These are phyloP conservation scores for Gamsiella multidivaricata DNA, from an alignment of 192 early-diverging fungal species.

Conservation along the genomic window DNA sequence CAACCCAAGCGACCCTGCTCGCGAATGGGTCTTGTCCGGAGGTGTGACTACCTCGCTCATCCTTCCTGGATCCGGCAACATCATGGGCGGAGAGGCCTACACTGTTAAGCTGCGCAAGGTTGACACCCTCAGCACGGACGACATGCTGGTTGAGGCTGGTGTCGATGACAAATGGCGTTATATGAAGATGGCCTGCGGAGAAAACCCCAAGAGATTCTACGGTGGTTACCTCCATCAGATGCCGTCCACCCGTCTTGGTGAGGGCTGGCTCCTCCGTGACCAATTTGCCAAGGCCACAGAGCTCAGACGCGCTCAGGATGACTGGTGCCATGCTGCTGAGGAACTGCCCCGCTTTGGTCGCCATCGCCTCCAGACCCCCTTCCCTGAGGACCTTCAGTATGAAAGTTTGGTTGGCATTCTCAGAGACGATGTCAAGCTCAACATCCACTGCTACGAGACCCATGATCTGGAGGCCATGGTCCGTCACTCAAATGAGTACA, in stretches of 20 bases:
- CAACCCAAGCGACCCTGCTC: slow-evolving; percentile 69
- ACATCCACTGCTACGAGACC: slow-evolving; percentile 79
- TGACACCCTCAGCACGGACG: slow-evolving; percentile 64
- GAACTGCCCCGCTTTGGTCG: slow-evolving; percentile 59
- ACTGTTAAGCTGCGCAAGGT: slow-evolving; percentile 71
- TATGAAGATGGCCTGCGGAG: slow-evolving; percentile 89
- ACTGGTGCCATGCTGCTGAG: slow-evolving; percentile 52
- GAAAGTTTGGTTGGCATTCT: slow-evolving; percentile 75
- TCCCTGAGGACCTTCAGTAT: slow-evolving; percentile 68
- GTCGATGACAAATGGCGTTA: slow-evolving; percentile 68
- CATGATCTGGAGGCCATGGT: slow-evolving; percentile 81
- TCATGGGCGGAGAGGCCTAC: slow-evolving; percentile 83
- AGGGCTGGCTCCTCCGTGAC: slow-evolving; percentile 74
- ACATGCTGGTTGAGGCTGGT: slow-evolving; percentile 72
- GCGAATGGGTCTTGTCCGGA: slow-evolving; percentile 62
- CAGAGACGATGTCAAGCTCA: slow-evolving; percentile 73
- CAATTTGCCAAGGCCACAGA: slow-evolving; percentile 63
- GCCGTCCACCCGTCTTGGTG: slow-evolving; percentile 69
- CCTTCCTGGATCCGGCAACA: slow-evolving; percentile 78
- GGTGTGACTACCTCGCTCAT: slow-evolving; percentile 80
- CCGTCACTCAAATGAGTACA: slow-evolving; percentile 76
- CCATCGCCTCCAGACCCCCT: slow-evolving; percentile 60
- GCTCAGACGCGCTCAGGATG: slow-evolving; percentile 65
- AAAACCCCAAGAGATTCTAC: slow-evolving; percentile 77
- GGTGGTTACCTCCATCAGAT: slow-evolving; percentile 73